Base-by-base conservation (phyloP, 352 stramenopile species). In the Phytophthora agathidicida region DNA sequence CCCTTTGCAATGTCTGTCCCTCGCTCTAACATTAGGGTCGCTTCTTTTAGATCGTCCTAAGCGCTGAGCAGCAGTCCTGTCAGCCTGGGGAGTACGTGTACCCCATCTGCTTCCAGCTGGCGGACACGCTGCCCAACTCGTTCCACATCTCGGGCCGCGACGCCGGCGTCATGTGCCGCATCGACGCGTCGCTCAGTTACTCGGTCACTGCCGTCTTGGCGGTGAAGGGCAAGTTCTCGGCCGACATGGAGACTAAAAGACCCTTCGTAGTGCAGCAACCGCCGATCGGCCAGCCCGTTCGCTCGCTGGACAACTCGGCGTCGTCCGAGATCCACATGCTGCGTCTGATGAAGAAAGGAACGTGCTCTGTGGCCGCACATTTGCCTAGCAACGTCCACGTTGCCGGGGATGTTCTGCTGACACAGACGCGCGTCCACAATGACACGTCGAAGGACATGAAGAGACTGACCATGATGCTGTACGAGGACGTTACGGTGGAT, bases 121-220 rank as follows among this genome's bases (percentile, higher is more conserved):
- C 48, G 0, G 70, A 84, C 37, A 64, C 72, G 5, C 49, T 89
- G 17, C 70, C 75, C 19, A 73, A 80, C 20, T 79, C 80, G 7
- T 74, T 78, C 52, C 54, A 79, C 27, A 65, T 83, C 16, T 65
- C 50, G 13, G 23, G 44, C 11, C 64, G 63, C 13, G 47, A 56
- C 16, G 64, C 59, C 10, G 48, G 46, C 26, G 39, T 64, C 51
- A 77, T 77, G 68, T 42, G 26, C 20, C 43, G 60, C 44, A 70
- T 91, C 22, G 69, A 89, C 39, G 81, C 78, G 19, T 89, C 80
- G 8, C 84, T 93, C 39, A 77, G 74, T 36, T 93, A 91, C 62
- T 75, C 69, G 10, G 68, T 83, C 30, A 89, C 85, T 36, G 79
- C 81, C 26, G 60, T 74, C 22, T 75, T 93, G 41, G 70, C 74